phyloP scores from a whole-genome alignment of 371 early-diverging fungal genomes.

The Lichtheimia hyalospora region DNA sequence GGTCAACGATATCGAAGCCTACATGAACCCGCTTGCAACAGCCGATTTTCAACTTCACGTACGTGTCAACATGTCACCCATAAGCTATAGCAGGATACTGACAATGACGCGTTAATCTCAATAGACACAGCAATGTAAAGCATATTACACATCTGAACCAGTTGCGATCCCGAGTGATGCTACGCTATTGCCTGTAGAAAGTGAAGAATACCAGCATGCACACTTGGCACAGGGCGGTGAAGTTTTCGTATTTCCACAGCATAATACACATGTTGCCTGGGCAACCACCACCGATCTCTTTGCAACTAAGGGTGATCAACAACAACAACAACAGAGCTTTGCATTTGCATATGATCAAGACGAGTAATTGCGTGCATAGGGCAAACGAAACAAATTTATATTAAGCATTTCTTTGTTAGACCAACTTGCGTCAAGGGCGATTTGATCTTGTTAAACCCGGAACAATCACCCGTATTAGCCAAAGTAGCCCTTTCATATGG shows the following conservation, averaged over 20 bases:
- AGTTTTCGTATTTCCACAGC: slow-evolving; percentile 20
- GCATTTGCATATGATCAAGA: slow-evolving; percentile 32
- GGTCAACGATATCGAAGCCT: slow-evolving; percentile 36
- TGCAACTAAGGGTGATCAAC: neutral
- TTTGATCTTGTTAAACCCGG: slow-evolving; percentile 28
- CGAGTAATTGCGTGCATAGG: slow-evolving; percentile 27
- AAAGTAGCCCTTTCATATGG: slow-evolving; percentile 34
- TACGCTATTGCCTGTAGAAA: slow-evolving; percentile 2
- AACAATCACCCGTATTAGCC: slow-evolving; percentile 21
- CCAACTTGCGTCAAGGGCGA: slow-evolving; percentile 29
- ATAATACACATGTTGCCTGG: slow-evolving; percentile 30
- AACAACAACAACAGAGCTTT: slow-evolving; percentile 8
- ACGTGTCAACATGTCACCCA: slow-evolving; percentile 4
- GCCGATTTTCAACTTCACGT: slow-evolving; percentile 24
- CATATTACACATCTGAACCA: slow-evolving; percentile 19
- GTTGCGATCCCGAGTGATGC: slow-evolving; percentile 2
- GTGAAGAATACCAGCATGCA: slow-evolving; percentile 18
- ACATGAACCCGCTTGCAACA: slow-evolving; percentile 16
- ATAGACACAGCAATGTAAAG: slow-evolving; percentile 28
- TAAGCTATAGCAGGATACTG: neutral
- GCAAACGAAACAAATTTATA: slow-evolving; percentile 5
- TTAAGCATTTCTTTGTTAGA: slow-evolving; percentile 6
- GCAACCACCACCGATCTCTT: slow-evolving; percentile 1
- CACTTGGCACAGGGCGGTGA: slow-evolving; percentile 27
- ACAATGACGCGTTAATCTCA: neutral